These are phyloP conservation scores for Marasmius oreades DNA, from an alignment of 1,284 basidiomycete genomes.

Conservation along the genomic window DNA sequence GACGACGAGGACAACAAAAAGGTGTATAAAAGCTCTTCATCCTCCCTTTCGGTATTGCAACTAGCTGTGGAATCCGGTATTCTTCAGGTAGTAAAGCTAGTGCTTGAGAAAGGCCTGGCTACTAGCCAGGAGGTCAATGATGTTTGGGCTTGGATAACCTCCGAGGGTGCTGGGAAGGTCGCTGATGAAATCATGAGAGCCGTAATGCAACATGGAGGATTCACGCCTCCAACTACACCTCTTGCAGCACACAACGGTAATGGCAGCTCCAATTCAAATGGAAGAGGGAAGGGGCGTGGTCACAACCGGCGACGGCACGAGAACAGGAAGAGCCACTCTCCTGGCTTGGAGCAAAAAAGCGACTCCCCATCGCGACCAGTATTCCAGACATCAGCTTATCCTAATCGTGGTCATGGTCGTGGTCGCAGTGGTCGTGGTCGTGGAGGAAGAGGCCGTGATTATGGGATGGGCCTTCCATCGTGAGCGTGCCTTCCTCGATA, in stretches of 20 bases:
- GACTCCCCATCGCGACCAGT: background rate
- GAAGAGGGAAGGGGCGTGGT: background rate
- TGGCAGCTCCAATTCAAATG: conserved; percentile 6
- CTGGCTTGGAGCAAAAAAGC: background rate
- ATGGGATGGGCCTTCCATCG: background rate
- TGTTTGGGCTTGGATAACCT: conserved; percentile 47
- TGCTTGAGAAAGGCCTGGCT: conserved; percentile 56
- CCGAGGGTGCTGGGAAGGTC: conserved; percentile 26
- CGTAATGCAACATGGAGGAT: conserved; percentile 49
- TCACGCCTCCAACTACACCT: conserved; percentile 44
- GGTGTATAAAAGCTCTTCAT: conserved; percentile 40
- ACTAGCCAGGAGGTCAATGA: conserved; percentile 43
- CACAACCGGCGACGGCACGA: background rate
- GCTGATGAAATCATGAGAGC: conserved; percentile 49
- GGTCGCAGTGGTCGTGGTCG: conserved; percentile 23
- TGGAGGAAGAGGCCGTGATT: conserved; percentile 32
- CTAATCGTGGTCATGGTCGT: conserved; percentile 17
- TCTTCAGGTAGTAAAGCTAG: conserved; percentile 58
- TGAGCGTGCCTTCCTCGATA: too few species aligned
- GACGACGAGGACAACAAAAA: conserved; percentile 43
- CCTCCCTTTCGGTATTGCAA: conserved; percentile 41
- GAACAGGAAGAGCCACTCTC: background rate
- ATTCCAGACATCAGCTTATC: background rate
- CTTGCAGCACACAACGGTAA: conserved; percentile 19
- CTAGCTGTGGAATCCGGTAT: conserved; percentile 54